These are phyloP conservation scores for Aspergillus cavernicola DNA, from an alignment of 495 filamentous ascomycete species.

Conservation along the genomic window DNA sequence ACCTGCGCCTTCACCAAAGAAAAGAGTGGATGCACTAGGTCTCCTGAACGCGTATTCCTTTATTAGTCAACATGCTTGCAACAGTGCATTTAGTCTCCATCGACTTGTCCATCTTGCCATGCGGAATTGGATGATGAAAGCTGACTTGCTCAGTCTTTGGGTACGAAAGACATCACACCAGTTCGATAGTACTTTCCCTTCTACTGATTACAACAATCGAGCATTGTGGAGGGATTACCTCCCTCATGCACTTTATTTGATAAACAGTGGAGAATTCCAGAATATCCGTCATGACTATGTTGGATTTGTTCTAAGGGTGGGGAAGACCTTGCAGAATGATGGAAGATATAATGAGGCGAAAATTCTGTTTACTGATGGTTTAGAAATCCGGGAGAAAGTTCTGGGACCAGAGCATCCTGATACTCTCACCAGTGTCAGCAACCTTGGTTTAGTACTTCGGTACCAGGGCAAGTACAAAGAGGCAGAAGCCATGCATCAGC, in stretches of 20 bases:
- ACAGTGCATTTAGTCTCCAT: constrained; percentile 13
- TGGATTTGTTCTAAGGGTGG: background rate
- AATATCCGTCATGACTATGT: background rate
- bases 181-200: background rate
- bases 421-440: background rate
- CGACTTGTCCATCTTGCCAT: constrained; percentile 22
- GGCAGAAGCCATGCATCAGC: background rate
- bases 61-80: constrained; percentile 10
- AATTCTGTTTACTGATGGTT: background rate
- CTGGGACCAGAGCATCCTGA: background rate
- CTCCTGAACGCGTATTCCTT: constrained; percentile 23
- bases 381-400: constrained; percentile 5
- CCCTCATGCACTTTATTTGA: background rate
- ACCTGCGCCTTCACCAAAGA: constrained; percentile 1
- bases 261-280: background rate
- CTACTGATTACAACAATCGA: background rate
- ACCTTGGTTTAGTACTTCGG: background rate
- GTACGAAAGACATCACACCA: background rate
- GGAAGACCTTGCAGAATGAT: background rate
- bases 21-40: constrained; percentile 15
- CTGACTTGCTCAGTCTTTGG: background rate
- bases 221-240: background rate
- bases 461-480: background rate
- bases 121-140: constrained; percentile 13
- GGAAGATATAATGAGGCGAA: constrained; percentile 6